phyloP scores from a whole-genome alignment of 371 early-diverging fungal genomes.

The Syncephalastrum racemosum region DNA sequence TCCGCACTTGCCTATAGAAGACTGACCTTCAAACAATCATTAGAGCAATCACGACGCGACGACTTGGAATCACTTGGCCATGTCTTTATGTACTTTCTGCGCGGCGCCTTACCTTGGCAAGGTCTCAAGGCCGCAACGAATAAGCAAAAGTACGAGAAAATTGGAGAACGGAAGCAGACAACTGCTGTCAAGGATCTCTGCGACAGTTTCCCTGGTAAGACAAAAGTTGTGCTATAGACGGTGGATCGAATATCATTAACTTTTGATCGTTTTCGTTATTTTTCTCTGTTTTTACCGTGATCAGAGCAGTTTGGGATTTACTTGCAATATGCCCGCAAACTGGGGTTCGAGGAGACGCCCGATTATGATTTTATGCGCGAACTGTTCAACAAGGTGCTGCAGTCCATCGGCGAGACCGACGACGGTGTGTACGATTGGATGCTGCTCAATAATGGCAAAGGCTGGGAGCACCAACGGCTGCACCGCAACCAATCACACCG shows the following conservation, averaged over 20 bases:
- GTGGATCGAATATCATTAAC: background rate
- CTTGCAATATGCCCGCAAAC: constrained; percentile 82
- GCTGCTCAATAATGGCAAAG: constrained; percentile 62
- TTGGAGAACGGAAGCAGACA: constrained; percentile 86
- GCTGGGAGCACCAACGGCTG: constrained; percentile 45
- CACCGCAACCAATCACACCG: constrained; percentile 19
- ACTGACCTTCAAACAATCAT: background rate
- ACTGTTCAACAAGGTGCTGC: constrained; percentile 85
- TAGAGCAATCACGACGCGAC: constrained; percentile 91
- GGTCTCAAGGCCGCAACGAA: constrained; percentile 89
- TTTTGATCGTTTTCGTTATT: constrained; percentile 1
- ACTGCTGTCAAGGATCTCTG: constrained; percentile 76
- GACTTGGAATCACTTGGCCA: constrained; percentile 93
- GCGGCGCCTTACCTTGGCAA: constrained; percentile 93
- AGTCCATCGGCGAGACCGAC: constrained; percentile 72
- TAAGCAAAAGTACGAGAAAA: constrained; percentile 91
- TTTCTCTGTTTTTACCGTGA: constrained; percentile 5
- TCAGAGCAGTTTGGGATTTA: constrained; percentile 81
- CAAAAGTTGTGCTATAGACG: background rate
- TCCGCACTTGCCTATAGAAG: constrained; percentile 2
- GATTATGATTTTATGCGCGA: constrained; percentile 91
- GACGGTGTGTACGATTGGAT: constrained; percentile 97
- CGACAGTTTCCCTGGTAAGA: constrained; percentile 65
- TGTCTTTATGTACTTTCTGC: constrained; percentile 91
- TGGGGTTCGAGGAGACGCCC: constrained; percentile 96